Base-by-base conservation (phyloP, 345 rosid species). In the Durio zibethinus region DNA sequence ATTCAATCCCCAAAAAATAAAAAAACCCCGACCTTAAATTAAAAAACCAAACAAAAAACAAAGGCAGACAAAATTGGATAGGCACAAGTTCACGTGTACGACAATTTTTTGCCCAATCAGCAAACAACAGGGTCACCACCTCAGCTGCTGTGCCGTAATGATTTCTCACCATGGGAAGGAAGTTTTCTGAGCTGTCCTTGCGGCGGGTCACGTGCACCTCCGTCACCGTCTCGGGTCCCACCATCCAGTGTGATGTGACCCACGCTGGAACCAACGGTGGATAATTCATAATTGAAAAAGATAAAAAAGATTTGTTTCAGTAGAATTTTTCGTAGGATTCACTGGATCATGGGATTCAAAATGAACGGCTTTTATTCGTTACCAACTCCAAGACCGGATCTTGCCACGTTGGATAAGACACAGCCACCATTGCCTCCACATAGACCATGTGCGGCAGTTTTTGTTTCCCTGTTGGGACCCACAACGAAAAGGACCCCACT, bases 201-300 rank as follows among this genome's bases (percentile, higher is more conserved):
- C 80, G 21, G 76, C 83, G 73, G 73, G 36, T 82, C 85, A 84
- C 84, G 80, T 84, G 83, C 76, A 42, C 59, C 63, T 65, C 76
- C 56, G 52, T 42, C 72, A 72, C 15, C 23, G 35, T 61, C 40
- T 0, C 4, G 66, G 66, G 1, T 16, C 66, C 66, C 40, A 31
- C 66, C 12, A 3, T 27, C 29, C 2, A 10, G 33, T 23, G 25
- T 76, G 52, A 67, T 23, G 25, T 76, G 52, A 67, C 72, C 78
- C 80, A 42, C 31, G 23, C 45, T 4, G 10, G 3, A n/a, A 9
- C 14, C 7, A 74, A 72, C 80, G 80, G 80, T 84, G 77, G 78
- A 61, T 72, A 25, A 1, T 33, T 33, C 36, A 33, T 33, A 33
- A 33, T 33, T 33, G 4, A 33, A 33, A 33, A 33, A 33, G 1